phyloP scores from a whole-genome alignment of 371 early-diverging fungal genomes.

The Mucor racemosus region DNA sequence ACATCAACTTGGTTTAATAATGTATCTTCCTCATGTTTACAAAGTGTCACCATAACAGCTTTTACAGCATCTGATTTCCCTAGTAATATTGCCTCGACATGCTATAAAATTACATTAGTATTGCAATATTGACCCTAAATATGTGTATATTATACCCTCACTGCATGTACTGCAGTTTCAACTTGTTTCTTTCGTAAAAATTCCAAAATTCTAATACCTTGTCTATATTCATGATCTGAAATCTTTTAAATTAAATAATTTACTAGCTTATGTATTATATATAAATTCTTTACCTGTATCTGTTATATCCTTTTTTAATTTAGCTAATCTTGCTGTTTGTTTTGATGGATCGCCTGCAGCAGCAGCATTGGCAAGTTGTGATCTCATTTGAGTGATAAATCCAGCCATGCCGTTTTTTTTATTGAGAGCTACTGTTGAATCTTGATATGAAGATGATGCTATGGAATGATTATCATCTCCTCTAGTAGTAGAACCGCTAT shows the following conservation, averaged over 20 bases:
- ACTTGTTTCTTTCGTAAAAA: constrained; percentile 52
- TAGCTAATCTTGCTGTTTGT: constrained; percentile 45
- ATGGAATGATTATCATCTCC: constrained; percentile 21
- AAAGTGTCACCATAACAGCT: constrained; percentile 43
- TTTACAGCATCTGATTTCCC: constrained; percentile 46
- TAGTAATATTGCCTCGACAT: constrained; percentile 51
- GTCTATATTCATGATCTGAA: constrained; percentile 60
- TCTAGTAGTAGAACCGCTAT: constrained; percentile 21
- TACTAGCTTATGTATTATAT: neutral
- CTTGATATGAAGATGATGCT: constrained; percentile 3
- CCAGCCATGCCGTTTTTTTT: constrained; percentile 48
- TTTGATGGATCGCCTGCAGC: constrained; percentile 44
- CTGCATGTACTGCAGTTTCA: constrained; percentile 42
- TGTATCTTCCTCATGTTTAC: constrained; percentile 43
- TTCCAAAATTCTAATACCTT: constrained; percentile 59
- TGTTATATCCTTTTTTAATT: constrained; percentile 57
- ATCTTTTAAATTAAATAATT: neutral
- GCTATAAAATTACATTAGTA: constrained; percentile 27
- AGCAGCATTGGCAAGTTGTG: constrained; percentile 48
- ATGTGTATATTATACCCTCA: constrained; percentile 36
- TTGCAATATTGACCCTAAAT: neutral
- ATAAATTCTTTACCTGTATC: constrained; percentile 52
- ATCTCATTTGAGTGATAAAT: constrained; percentile 52
- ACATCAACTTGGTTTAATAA: constrained; percentile 38
- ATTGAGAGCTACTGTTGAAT: constrained; percentile 18